Base-by-base conservation (phyloP, 108 stramenopile genomes). In the Pseudonitzschia delicatissima region DNA sequence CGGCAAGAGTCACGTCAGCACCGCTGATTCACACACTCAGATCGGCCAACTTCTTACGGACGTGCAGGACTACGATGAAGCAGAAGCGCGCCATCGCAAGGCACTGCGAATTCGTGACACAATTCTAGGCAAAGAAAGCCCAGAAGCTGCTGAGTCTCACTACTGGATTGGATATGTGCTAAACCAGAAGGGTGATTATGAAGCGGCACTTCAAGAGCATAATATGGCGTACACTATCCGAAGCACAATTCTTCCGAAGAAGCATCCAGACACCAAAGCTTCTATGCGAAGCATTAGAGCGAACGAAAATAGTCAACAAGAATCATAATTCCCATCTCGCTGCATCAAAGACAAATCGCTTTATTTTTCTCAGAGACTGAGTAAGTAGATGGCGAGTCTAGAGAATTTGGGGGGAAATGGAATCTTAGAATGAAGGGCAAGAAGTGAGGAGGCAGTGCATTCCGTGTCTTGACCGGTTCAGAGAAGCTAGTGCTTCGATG, bases 41-140 rank as follows among this genome's bases (percentile, higher is more conserved):
- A 79, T 79, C 37, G 78, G 78, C 5, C 69, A 62, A 28, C 42
- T 73, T 18, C 69, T 78, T n/a, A 48, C 52, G 13, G 78, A 79
- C 29, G 67, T 63, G 5, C 67, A 69, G 29, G 69, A 79, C 45
- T 73, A 74, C 57, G 78, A 79, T 36, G 68, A 74, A 42, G 78
- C 78, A 51, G 61, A 68, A 40, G 39, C 67, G 15, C 27, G 62
- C 27, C 69, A 73, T 29, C 67, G 72, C 3, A 70, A 79, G 44
- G 77, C 79, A 18, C 67, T 81, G 4, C 55, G 57, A 13, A 73
- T 77, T 33, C 50, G 69, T 31, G 64, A 73, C 31, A 69, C 63
- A 17, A 34, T 73, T 2, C 36, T 76, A 21, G 66, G 74, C 31
- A 67, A 68, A 45, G 67, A 73, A 13, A 69, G 73, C 28, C 70